Conservation (phyloP, 2,329 filamentous ascomycete species). For the Fusarium sp. region DNA sequence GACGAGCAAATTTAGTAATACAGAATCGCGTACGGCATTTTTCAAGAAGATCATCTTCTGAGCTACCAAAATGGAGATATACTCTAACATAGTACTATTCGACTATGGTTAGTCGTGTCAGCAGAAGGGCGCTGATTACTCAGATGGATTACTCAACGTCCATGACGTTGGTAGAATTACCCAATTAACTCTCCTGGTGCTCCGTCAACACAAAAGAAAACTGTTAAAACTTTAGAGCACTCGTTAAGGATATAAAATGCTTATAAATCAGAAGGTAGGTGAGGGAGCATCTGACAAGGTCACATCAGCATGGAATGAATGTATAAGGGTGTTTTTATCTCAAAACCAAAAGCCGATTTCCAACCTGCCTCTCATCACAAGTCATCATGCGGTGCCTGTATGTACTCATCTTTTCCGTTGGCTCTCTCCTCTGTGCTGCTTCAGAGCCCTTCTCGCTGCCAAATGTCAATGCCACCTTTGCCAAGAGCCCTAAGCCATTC, state of each 20-base stretch:
- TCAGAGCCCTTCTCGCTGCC: neutral
- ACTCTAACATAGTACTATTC: neutral
- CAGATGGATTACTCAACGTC: neutral
- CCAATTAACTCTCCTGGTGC: neutral
- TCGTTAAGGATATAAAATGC: neutral
- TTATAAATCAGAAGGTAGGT: neutral
- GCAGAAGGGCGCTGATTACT: neutral
- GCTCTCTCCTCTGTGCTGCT: neutral
- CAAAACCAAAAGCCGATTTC: too few relatives aligned
- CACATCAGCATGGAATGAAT: neutral
- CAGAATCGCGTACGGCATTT: accelerated
- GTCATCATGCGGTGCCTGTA: neutral
- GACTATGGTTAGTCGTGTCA: neutral
- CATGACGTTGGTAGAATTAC: neutral
- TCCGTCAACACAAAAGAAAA: accelerated
- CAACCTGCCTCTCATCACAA: accelerated
- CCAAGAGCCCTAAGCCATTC: neutral
- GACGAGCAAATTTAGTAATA: too few relatives aligned
- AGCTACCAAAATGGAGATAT: neutral
- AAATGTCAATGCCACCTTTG: neutral
- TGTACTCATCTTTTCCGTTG: neutral
- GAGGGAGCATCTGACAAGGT: accelerated
- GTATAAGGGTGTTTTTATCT: neutral
- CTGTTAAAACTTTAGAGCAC: accelerated
- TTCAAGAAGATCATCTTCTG: neutral